Conservation (phyloP, 805 yeast species). For the Ogataea haglerorum region DNA sequence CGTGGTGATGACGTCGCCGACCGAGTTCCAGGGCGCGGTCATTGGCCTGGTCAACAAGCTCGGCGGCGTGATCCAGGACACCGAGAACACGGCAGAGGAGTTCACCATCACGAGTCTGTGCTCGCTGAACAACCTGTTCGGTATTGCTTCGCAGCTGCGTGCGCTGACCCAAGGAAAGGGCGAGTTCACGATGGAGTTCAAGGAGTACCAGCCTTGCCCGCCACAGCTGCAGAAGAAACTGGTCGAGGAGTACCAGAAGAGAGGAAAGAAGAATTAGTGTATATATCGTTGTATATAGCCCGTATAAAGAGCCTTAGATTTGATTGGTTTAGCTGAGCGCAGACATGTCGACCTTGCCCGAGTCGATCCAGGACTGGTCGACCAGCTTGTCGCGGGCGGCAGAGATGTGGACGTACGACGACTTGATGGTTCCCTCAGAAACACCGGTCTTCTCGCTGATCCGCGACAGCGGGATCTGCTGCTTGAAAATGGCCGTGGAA, state of each 20-base stretch:
- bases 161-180: constrained; percentile 99
- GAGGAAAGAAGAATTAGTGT: constrained; percentile 31
- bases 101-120: constrained; percentile 92
- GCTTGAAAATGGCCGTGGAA: constrained; percentile 85
- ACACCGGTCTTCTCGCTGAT: constrained; percentile 94
- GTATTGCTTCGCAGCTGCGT: constrained; percentile 91
- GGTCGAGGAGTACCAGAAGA: constrained; percentile 77
- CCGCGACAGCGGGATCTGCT: constrained; percentile 68
- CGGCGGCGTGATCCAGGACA: constrained; percentile 88
- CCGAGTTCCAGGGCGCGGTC: constrained; percentile 91
- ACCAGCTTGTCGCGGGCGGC: constrained; percentile 69
- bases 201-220: constrained; percentile 85
- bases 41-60: constrained; percentile 90
- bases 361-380: constrained; percentile 72
- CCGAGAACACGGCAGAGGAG: constrained; percentile 92
- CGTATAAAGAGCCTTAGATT: background rate
- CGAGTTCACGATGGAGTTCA: constrained; percentile 93
- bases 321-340: background rate
- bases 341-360: constrained; percentile 54
- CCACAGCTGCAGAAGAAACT: constrained; percentile 88
- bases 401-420: constrained; percentile 78
- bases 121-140: constrained; percentile 94
- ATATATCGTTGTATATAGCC: constrained; percentile 8
- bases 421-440: constrained; percentile 94
- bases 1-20: constrained; percentile 89